A percentile compares a stretch with the other conserved stretches of the same genome.
phyloP scores from a whole-genome alignment of 2,329 filamentous ascomycete species.

The Coniochaeta ligniaria region DNA sequence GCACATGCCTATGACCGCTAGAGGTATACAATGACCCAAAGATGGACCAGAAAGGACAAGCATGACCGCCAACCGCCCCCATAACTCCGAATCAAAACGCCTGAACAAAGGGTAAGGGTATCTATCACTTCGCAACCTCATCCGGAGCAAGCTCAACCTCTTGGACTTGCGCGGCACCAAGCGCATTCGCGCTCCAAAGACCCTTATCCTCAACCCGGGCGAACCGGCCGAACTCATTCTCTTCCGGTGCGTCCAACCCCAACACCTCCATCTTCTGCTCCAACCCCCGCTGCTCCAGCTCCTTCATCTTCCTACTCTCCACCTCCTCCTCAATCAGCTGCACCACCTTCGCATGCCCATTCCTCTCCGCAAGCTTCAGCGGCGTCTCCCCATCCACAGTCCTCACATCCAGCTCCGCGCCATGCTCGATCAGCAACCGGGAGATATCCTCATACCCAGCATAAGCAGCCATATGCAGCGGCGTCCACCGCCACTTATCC shows the following conservation, averaged over 20 bases:
- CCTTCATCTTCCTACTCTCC: slow-evolving; percentile 1
- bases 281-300: slow-evolving; percentile 1
- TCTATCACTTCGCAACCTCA: background rate
- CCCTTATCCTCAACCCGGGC: background rate
- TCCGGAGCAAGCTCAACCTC: background rate
- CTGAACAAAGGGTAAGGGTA: background rate
- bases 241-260: background rate
- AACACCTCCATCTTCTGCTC: background rate
- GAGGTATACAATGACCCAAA: no score
- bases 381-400: slow-evolving; percentile 19
- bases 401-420: slow-evolving; percentile 16
- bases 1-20: no score
- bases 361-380: slow-evolving; percentile 15
- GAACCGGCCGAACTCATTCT: background rate
- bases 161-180: background rate
- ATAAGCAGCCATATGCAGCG: slow-evolving; percentile 19
- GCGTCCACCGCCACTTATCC: slow-evolving; percentile 19
- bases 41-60: background rate
- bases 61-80: background rate
- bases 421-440: slow-evolving; percentile 16
- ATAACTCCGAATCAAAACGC: background rate
- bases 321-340: slow-evolving; percentile 16
- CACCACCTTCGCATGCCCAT: slow-evolving; percentile 17
- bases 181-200: background rate
- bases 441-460: slow-evolving; percentile 17